A percentile compares a stretch with the other conserved stretches of the same genome.
Evolutionary conservation across 2,329 filamentous ascomycete genomes (phyloP).

Genomic region (Orbilia quercus): DNA sequence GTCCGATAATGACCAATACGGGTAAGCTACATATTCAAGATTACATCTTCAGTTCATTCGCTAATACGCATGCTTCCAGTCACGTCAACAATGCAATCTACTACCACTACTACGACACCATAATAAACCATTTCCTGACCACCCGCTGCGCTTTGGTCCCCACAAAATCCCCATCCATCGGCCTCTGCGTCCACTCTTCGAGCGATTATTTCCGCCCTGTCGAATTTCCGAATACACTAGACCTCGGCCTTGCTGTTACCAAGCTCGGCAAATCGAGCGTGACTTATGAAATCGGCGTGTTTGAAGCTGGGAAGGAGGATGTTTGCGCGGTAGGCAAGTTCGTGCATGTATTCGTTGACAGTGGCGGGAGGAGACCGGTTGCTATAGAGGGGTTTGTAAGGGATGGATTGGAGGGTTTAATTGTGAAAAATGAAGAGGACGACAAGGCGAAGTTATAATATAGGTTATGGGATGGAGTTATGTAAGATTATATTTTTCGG

Average conservation of each 20-base stretch:
- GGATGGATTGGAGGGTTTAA: slow-evolving; percentile 34
- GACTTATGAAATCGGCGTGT: slow-evolving; percentile 88
- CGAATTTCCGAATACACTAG: slow-evolving; percentile 82
- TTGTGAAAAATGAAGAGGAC: slow-evolving; percentile 24
- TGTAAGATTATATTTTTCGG: neutral
- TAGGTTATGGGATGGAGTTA: neutral
- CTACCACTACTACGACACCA: slow-evolving; percentile 86
- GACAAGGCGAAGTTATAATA: slow-evolving; percentile 31
- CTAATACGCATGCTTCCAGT: slow-evolving; percentile 69
- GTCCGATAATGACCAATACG: slow-evolving; percentile 65
- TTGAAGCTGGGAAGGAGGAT: slow-evolving; percentile 76
- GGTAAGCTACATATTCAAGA: slow-evolving; percentile 66
- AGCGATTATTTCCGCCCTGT: slow-evolving; percentile 87
- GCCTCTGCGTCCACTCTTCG: slow-evolving; percentile 84
- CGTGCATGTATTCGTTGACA: slow-evolving; percentile 87
- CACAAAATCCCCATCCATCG: slow-evolving; percentile 76
- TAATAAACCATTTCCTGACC: slow-evolving; percentile 90
- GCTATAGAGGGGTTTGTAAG: slow-evolving; percentile 32
- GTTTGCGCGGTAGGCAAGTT: slow-evolving; percentile 88
- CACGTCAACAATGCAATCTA: slow-evolving; percentile 94
- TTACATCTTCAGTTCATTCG: slow-evolving; percentile 95
- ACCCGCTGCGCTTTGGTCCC: slow-evolving; percentile 79
- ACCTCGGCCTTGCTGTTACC: slow-evolving; percentile 83
- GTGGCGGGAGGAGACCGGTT: slow-evolving; percentile 75
- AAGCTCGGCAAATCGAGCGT: slow-evolving; percentile 88